Conservation (phyloP, 371 early-diverging fungal species). For the Capillidium rhysosporum region DNA sequence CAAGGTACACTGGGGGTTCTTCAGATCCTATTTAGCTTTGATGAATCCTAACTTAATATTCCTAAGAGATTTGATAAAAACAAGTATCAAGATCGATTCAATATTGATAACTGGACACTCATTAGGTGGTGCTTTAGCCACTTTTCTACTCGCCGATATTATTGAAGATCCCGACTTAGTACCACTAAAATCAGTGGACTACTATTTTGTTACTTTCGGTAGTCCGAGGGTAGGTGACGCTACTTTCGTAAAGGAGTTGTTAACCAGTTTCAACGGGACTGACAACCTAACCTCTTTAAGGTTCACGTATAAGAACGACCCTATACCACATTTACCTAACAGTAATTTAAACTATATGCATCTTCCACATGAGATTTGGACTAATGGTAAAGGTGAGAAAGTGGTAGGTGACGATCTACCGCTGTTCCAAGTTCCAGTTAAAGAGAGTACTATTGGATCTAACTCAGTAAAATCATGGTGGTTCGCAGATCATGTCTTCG, state of each 20-base stretch:
- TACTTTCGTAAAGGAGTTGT: background rate
- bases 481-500: background rate
- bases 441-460: background rate
- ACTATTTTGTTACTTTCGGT: background rate
- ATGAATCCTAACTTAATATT: background rate
- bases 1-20: background rate
- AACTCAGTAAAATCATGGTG: background rate
- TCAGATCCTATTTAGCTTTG: background rate
- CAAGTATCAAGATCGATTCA: too few species aligned
- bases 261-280: background rate
- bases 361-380: background rate
- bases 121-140: background rate
- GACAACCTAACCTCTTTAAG: background rate
- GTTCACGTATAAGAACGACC: background rate
- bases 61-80: background rate
- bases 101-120: background rate
- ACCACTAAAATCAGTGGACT: background rate
- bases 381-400: too few species aligned
- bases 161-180: background rate
- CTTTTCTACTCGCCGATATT: background rate
- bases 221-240: background rate
- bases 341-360: background rate
- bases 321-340: background rate
- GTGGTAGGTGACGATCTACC: background rate
- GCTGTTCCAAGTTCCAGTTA: too few species aligned